These are phyloP conservation scores for Rhizomucor miehei DNA, from an alignment of 371 early-diverging fungal species.

Conservation along the genomic window DNA sequence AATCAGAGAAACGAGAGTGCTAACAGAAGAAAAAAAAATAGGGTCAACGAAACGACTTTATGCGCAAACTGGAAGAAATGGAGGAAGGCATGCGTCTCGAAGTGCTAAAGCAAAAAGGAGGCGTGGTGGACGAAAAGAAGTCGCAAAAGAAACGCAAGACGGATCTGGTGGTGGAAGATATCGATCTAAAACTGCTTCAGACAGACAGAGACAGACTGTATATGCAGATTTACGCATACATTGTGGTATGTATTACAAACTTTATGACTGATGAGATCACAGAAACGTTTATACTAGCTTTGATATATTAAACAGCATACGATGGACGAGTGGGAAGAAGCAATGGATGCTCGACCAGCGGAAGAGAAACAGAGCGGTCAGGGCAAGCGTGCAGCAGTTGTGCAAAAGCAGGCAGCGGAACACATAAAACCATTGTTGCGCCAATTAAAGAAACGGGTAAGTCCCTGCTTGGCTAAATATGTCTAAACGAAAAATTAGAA, in stretches of 20 bases:
- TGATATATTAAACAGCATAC: constrained; percentile 51
- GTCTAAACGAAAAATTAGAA: background rate
- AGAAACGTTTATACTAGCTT: background rate
- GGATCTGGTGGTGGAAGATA: constrained; percentile 35
- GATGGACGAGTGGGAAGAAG: constrained; percentile 86
- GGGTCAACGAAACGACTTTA: constrained; percentile 92
- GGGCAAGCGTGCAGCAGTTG: constrained; percentile 82
- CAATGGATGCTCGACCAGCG: constrained; percentile 75
- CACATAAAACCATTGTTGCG: constrained; percentile 91
- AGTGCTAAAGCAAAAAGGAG: constrained; percentile 60
- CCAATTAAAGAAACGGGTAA: constrained; percentile 69
- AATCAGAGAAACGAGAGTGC: background rate
- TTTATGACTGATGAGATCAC: background rate
- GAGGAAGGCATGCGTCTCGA: constrained; percentile 82
- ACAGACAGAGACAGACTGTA: constrained; percentile 74
- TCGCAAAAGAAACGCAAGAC: constrained; percentile 40
- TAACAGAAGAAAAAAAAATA: constrained; percentile 7
- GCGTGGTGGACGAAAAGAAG: constrained; percentile 32
- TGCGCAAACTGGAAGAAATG: constrained; percentile 78
- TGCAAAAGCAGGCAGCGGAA: constrained; percentile 82
- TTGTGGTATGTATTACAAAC: constrained; percentile 45
- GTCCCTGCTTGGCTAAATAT: background rate
- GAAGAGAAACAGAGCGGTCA: constrained; percentile 65
- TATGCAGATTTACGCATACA: constrained; percentile 79
- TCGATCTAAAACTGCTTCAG: constrained; percentile 61